Evolutionary conservation across 805 yeast species (phyloP).

Genomic region (Sugiyamaella valdiviana): DNA sequence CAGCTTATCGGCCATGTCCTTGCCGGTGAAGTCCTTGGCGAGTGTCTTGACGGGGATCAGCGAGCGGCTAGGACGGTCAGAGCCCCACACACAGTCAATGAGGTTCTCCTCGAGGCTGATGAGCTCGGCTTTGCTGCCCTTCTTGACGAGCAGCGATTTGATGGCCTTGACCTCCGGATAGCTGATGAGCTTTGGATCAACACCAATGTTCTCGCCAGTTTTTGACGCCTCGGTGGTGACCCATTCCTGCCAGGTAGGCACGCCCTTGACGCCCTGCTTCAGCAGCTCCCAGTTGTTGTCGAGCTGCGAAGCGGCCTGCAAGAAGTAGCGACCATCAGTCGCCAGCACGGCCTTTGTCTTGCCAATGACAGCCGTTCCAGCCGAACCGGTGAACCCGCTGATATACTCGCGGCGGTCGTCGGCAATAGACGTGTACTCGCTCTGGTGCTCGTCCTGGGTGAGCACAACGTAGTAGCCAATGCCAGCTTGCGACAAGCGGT

Average conservation of each 20-base stretch:
- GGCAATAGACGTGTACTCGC: conserved; percentile 76
- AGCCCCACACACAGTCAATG: conserved; percentile 67
- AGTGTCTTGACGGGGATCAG: conserved; percentile 46
- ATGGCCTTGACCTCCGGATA: conserved; percentile 34
- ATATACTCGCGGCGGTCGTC: conserved; percentile 82
- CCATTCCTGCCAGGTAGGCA: conserved; percentile 78
- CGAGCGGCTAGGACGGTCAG: conserved; percentile 59
- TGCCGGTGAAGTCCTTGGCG: conserved; percentile 57
- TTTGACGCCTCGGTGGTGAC: conserved; percentile 49
- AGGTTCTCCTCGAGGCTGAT: conserved; percentile 55
- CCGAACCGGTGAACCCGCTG: conserved; percentile 84
- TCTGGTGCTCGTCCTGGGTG: conserved; percentile 89
- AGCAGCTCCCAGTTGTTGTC: conserved; percentile 73
- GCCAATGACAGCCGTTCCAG: conserved; percentile 86
- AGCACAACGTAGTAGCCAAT: conserved; percentile 73
- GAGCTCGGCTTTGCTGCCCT: conserved; percentile 22
- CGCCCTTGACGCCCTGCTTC: conserved; percentile 70
- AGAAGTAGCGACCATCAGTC: conserved; percentile 92
- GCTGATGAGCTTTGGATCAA: conserved; percentile 73
- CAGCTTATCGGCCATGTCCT: conserved; percentile 52
- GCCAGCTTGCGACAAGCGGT: conserved; percentile 54
- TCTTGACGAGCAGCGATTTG: conserved; percentile 22
- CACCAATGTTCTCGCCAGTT: conserved; percentile 54
- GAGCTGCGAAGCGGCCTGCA: conserved; percentile 81
- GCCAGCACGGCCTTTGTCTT: conserved; percentile 65